phyloP scores from a whole-genome alignment of 441 rosid genomes.

The Brassica balearica region DNA sequence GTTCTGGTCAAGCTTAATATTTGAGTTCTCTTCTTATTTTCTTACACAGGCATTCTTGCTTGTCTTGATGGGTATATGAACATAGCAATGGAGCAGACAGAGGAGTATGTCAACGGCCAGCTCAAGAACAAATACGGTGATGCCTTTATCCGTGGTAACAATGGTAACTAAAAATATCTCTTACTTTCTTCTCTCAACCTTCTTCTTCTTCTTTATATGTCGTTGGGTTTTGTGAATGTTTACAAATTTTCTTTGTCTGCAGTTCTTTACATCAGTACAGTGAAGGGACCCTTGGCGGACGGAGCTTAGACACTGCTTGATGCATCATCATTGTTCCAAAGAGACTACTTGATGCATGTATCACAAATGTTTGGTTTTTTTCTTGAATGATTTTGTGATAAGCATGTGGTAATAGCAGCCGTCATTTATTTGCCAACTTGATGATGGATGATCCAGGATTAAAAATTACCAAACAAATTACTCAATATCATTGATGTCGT shows the following conservation, averaged over 20 bases:
- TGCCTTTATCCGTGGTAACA: constrained; percentile 93
- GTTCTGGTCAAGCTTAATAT: too few relatives aligned
- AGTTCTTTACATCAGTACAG: constrained; percentile 82
- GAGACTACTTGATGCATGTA: constrained; percentile 14
- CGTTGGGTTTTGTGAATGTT: background rate
- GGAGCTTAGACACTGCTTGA: constrained; percentile 56
- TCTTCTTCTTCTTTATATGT: background rate
- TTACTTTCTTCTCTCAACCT: background rate
- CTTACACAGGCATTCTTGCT: too few relatives aligned
- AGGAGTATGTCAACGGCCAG: constrained; percentile 75
- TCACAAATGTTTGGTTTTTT: constrained; percentile 21
- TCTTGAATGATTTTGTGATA: constrained; percentile 11
- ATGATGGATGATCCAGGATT: background rate
- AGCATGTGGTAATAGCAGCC: background rate
- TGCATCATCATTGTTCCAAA: background rate
- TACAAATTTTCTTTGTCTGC: constrained; percentile 31
- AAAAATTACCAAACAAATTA: background rate
- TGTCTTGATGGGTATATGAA: constrained; percentile 79
- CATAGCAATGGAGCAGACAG: constrained; percentile 91
- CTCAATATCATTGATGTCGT: background rate
- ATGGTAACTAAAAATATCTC: constrained; percentile 47
- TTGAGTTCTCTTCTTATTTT: too few relatives aligned
- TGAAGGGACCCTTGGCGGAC: constrained; percentile 55
- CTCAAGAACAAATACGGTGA: constrained; percentile 83
- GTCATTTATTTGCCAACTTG: background rate